Evolutionary conservation across 805 yeast genomes (phyloP).

Genomic region (Nakazawaea wickerhamii): DNA sequence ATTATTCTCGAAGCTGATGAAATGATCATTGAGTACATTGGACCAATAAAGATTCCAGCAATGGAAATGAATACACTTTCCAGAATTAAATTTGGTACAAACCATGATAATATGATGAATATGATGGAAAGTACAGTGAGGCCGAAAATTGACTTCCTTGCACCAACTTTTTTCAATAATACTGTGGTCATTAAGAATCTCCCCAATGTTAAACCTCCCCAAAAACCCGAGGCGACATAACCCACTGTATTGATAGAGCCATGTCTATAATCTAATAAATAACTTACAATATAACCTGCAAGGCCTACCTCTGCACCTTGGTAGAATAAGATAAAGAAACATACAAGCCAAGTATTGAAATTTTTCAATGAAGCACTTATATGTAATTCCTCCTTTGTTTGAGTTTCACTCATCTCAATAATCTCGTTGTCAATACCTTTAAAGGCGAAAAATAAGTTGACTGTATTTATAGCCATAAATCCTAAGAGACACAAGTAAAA

Average conservation of each 20-base stretch:
- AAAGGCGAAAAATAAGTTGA: constrained; percentile 38
- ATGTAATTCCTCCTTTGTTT: constrained; percentile 13
- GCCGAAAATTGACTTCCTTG: constrained; percentile 37
- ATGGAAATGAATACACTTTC: constrained; percentile 43
- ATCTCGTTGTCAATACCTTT: constrained; percentile 42
- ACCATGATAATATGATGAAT: constrained; percentile 42
- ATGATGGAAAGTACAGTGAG: constrained; percentile 29
- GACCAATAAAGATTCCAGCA: constrained; percentile 62
- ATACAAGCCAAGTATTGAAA: constrained; percentile 39
- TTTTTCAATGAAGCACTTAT: constrained; percentile 22
- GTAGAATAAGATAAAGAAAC: constrained; percentile 53
- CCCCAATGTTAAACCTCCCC: constrained; percentile 69
- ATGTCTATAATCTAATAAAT: constrained; percentile 48
- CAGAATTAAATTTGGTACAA: constrained; percentile 35
- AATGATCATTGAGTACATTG: constrained; percentile 50
- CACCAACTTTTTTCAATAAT: constrained; percentile 34
- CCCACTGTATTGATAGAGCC: constrained; percentile 46
- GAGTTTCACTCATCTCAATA: constrained; percentile 26
- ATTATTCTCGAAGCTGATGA: constrained; percentile 36
- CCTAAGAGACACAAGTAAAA: constrained; percentile 43
- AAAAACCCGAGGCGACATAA: constrained; percentile 64
- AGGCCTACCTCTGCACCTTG: constrained; percentile 66
- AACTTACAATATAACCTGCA: constrained; percentile 70
- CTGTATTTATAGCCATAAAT: constrained; percentile 28
- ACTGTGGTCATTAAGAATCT: constrained; percentile 44